phyloP scores from a whole-genome alignment of 768 basidiomycete genomes.

The Tephrocybe sp. region DNA sequence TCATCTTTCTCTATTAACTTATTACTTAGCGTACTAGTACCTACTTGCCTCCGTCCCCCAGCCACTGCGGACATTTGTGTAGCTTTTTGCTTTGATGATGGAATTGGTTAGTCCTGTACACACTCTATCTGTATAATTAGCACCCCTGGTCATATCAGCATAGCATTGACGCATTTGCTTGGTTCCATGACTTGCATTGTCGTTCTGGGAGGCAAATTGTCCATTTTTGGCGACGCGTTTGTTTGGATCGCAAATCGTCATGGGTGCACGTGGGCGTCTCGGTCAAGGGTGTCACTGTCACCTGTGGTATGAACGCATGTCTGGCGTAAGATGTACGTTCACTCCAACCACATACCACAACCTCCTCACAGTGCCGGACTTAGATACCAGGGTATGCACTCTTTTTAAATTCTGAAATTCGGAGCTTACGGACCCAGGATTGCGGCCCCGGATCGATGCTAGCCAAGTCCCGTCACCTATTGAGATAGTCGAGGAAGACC shows the following conservation, averaged over 20 bases:
- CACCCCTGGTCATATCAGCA: neutral
- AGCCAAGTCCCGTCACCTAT: slow-evolving; percentile 91
- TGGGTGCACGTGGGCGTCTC: neutral
- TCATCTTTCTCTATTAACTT: neutral
- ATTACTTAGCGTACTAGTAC: neutral
- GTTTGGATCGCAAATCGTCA: neutral
- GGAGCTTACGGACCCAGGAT: slow-evolving; percentile 41
- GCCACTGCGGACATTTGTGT: slow-evolving; percentile 9
- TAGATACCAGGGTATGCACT: slow-evolving; percentile 39
- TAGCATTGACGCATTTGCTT: neutral
- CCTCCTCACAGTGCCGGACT: slow-evolving; percentile 68
- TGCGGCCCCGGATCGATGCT: slow-evolving; percentile 81
- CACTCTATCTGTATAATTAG: slow-evolving; percentile 22
- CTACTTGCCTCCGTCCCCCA: slow-evolving; percentile 4
- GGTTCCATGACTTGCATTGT: neutral
- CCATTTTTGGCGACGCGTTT: neutral
- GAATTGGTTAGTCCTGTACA: slow-evolving; percentile 16
- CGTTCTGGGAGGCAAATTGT: neutral
- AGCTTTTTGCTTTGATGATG: slow-evolving; percentile 13
- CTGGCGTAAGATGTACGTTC: slow-evolving; percentile 35
- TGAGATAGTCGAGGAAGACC: slow-evolving; percentile 74
- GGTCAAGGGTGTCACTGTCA: neutral
- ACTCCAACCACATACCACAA: slow-evolving; percentile 57
- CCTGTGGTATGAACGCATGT: neutral
- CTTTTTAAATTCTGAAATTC: neutral